Evolutionary conservation across 1,284 basidiomycete species (phyloP).

Genomic region (Cryptococcus hybrid): DNA sequence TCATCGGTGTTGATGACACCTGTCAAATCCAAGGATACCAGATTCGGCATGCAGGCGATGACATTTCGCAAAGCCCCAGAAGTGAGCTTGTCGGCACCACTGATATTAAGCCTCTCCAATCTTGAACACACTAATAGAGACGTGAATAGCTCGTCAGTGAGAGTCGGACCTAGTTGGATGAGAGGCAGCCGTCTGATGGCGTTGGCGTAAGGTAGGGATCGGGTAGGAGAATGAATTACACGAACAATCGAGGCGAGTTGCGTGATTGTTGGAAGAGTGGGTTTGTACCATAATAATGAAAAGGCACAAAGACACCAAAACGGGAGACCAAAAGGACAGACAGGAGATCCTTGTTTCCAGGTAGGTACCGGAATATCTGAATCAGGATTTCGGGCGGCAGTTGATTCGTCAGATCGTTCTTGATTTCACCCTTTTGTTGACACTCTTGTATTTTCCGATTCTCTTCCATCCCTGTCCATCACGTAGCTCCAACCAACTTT

Average conservation of each 20-base stretch:
- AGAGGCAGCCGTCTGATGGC: slow-evolving; percentile 94
- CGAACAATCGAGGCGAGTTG: slow-evolving; percentile 35
- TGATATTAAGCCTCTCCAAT: slow-evolving; percentile 88
- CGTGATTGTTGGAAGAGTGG: slow-evolving; percentile 64
- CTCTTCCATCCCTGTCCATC: slow-evolving; percentile 12
- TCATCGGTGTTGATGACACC: slow-evolving; percentile 70
- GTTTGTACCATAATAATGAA: slow-evolving; percentile 93
- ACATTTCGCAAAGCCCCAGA: slow-evolving; percentile 67
- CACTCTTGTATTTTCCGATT: slow-evolving; percentile 9
- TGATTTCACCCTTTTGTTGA: background rate
- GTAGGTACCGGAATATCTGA: slow-evolving; percentile 83
- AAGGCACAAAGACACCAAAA: slow-evolving; percentile 94
- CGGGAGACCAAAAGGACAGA: slow-evolving; percentile 78
- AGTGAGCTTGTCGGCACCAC: slow-evolving; percentile 73
- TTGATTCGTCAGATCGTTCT: slow-evolving; percentile 30
- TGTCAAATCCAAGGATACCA: slow-evolving; percentile 88
- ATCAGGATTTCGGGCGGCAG: slow-evolving; percentile 82
- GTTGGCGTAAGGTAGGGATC: slow-evolving; percentile 81
- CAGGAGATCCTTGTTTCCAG: slow-evolving; percentile 70
- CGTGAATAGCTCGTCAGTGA: slow-evolving; percentile 75
- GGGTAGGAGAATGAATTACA: slow-evolving; percentile 37
- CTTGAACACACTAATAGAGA: slow-evolving; percentile 73
- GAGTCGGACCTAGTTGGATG: slow-evolving; percentile 65
- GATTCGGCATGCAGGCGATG: slow-evolving; percentile 66
- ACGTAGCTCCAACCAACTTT: slow-evolving; percentile 11